Base-by-base conservation (phyloP, 1,284 basidiomycete species). In the Trichosporon sp. region DNA sequence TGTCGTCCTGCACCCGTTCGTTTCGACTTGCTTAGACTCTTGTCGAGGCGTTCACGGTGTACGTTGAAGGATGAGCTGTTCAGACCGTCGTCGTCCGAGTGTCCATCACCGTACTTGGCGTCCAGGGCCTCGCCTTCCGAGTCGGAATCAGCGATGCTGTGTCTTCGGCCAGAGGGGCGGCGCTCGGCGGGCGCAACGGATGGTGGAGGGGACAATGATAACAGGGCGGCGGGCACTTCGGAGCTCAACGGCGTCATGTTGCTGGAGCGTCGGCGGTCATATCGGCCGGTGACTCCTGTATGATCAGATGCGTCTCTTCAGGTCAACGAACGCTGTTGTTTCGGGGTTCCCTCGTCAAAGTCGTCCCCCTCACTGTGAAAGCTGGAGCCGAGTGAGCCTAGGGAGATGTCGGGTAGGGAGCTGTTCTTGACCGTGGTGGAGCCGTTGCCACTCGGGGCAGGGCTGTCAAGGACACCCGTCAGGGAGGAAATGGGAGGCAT, bases 361-460 rank as follows among this genome's bases (percentile, higher is more conserved):
- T 71, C 71, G 73, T 77, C 74, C 31, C 80, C 79, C 25, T 79
- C 79, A 2, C 80, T 78, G 65, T 79, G 75, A 69, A 83, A 83
- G 47, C 76, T 78, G 13, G 79, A 80, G 3, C 80, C 82, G 1
- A 83, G 65, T 2, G 80, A 82, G 0, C 79, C 82, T 3, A 83
- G 75, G 1, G 81, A 78, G 12, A 83, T 76, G 69, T 83, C 82
- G 13, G 81, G 82, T 25, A 83, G 65, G 2, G 82, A 83, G 64
- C 53, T 23, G 47, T 60, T 51, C n/a, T 68, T 23, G 72, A 68
- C 68, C 73, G 64, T 60, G 5, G 78, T 79, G 15, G 81, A 79
- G 64, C 76, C 77, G 64, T 77, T 75, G 9, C 74, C 73, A 11
- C 74, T 74, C 21, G 72, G 67, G 3, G 73, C 70, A 2, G 80